Evolutionary conservation across 192 early-diverging fungal genomes (phyloP).

Genomic region (Gamsiella multidivaricata): DNA sequence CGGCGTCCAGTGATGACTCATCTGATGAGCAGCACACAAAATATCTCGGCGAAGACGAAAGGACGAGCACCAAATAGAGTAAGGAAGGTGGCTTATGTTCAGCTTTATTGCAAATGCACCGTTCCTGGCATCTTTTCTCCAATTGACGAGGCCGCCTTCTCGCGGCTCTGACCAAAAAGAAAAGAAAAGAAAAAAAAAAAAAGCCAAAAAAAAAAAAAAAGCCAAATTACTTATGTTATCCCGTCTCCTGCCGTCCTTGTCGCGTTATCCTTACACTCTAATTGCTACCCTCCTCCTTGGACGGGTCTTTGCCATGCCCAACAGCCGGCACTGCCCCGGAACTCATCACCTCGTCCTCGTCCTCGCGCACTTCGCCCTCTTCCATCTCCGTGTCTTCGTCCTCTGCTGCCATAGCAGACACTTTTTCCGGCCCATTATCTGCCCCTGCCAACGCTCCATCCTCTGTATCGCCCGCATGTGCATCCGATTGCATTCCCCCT

Average conservation of each 20-base stretch:
- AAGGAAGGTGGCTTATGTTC: too few relatives aligned
- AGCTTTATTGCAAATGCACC: too few relatives aligned
- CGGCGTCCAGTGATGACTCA: too few relatives aligned
- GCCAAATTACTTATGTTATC: too few relatives aligned
- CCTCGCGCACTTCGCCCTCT: slow-evolving; percentile 49
- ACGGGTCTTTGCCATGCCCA: background rate
- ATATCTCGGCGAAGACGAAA: too few relatives aligned
- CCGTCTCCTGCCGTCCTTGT: too few relatives aligned
- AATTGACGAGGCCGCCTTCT: too few relatives aligned
- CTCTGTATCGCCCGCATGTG: background rate
- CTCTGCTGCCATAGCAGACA: background rate
- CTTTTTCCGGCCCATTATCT: background rate
- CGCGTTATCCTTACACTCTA: too few relatives aligned
- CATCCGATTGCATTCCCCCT: background rate
- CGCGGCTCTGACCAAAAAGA: background rate
- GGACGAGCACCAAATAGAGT: too few relatives aligned
- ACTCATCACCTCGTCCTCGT: slow-evolving; percentile 48
- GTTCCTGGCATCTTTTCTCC: too few relatives aligned
- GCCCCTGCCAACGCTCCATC: background rate
- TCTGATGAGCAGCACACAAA: too few relatives aligned
- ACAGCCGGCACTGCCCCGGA: slow-evolving; percentile 29
- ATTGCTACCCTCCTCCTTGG: slow-evolving; percentile 4
- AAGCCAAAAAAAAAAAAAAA: too few relatives aligned
- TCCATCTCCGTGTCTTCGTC: slow-evolving; percentile 52
- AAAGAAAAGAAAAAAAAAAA: slow-evolving; percentile 5